phyloP scores from a whole-genome alignment of 352 stramenopile genomes.

The Phytophthora constricta region DNA sequence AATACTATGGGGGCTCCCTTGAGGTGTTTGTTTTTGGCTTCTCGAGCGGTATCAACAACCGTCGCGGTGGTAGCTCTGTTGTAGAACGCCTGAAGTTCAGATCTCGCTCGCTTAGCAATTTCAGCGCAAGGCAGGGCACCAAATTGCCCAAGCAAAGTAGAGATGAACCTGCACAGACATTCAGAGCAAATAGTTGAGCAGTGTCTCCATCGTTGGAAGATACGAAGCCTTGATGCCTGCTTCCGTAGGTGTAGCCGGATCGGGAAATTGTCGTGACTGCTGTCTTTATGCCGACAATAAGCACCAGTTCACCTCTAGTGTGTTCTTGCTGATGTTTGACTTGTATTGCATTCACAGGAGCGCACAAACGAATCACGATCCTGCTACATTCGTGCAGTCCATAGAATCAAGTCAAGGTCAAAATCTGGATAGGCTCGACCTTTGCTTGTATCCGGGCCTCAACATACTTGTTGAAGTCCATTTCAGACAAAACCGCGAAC shows the following conservation, averaged over 20 bases:
- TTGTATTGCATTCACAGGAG: not conserved
- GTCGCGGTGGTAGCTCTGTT: not conserved
- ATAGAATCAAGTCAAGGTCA: conserved; percentile 8
- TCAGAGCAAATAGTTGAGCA: not conserved
- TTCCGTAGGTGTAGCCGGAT: conserved; percentile 46
- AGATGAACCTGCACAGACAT: conserved; percentile 3
- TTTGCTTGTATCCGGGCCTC: not conserved
- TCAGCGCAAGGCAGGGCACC: not conserved
- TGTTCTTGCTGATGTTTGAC: not conserved
- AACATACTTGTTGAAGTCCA: conserved; percentile 1
- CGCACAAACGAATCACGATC: not conserved
- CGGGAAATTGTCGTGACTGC: conserved; percentile 31
- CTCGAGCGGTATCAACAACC: not conserved
- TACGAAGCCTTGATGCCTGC: conserved; percentile 9
- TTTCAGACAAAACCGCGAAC: conserved; percentile 3
- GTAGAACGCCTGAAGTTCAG: not conserved
- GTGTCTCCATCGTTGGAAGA: conserved; percentile 12
- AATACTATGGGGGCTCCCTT: no score
- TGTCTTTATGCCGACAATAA: conserved; percentile 61
- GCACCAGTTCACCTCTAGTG: conserved; percentile 3
- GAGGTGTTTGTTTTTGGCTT: no score
- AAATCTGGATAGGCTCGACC: conserved; percentile 1
- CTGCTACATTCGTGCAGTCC: conserved; percentile 4
- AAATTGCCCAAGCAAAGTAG: not conserved
- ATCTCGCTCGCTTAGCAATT: not conserved